phyloP scores from a whole-genome alignment of 345 rosid species.

The Hibiscus mutabilis region DNA sequence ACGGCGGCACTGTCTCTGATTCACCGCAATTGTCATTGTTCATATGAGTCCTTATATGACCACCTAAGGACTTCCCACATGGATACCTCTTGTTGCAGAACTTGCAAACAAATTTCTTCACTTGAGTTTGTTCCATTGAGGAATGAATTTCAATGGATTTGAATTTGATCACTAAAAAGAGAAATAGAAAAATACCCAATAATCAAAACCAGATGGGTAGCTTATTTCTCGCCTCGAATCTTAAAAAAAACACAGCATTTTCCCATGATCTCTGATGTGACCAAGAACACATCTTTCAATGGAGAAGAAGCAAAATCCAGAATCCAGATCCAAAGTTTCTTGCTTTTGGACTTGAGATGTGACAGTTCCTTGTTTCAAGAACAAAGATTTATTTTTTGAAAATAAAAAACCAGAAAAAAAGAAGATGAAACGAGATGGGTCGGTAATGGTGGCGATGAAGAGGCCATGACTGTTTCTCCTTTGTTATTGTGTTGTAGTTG shows the following conservation, averaged over 20 bases:
- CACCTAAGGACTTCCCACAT: background rate
- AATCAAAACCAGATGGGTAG: background rate
- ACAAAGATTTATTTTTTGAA: background rate
- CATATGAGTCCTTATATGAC: background rate
- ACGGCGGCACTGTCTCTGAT: background rate
- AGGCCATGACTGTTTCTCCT: constrained; percentile 24
- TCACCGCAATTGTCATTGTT: background rate
- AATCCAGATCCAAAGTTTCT: background rate
- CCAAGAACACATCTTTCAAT: background rate
- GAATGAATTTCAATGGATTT: background rate
- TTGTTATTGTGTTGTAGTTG: constrained; percentile 38
- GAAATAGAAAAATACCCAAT: background rate
- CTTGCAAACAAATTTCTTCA: background rate
- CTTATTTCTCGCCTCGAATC: background rate
- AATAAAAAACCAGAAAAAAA: background rate
- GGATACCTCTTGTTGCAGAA: background rate
- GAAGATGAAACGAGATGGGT: constrained; percentile 17
- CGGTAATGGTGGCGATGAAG: constrained; percentile 48
- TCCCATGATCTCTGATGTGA: background rate
- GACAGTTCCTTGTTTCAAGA: background rate
- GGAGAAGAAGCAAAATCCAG: background rate
- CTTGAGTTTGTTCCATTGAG: background rate
- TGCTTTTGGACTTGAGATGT: background rate
- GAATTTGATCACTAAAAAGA: background rate
- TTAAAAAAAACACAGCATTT: background rate